These are phyloP conservation scores for Malus hybrid DNA, from an alignment of 331 rosid genomes.

Conservation along the genomic window DNA sequence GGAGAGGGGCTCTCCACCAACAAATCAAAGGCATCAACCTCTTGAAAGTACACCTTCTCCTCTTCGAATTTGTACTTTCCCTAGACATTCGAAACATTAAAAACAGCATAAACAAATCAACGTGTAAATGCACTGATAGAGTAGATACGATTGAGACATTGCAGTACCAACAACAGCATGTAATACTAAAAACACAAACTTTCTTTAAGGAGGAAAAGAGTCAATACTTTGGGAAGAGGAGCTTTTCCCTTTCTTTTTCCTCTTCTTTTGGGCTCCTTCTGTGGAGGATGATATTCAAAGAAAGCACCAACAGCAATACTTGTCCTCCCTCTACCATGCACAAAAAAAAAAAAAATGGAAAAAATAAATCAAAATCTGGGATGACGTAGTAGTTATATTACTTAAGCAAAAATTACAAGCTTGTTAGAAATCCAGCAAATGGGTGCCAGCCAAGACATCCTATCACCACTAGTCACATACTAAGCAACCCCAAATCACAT, in stretches of 20 bases:
- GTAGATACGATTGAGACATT: neutral
- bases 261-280: conserved; percentile 48
- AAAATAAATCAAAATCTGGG: neutral
- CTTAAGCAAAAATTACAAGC: neutral
- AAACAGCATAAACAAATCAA: neutral
- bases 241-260: conserved; percentile 26
- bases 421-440: neutral
- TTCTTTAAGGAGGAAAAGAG: neutral
- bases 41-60: conserved; percentile 69
- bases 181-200: neutral
- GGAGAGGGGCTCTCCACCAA: conserved; percentile 97
- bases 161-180: neutral
- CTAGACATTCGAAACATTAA: conserved; percentile 25
- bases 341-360: neutral
- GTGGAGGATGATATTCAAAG: conserved; percentile 50
- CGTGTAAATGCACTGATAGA: neutral
- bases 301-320: conserved; percentile 81
- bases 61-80: conserved; percentile 55
- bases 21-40: conserved; percentile 89
- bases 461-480: too few species aligned
- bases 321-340: conserved; percentile 70
- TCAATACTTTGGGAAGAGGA: conserved; percentile 60
- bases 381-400: neutral
- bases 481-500: too few species aligned
- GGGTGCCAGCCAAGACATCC: neutral